Base-by-base conservation (phyloP, 1,284 basidiomycete genomes). In the Lignosus rhinocerotis region DNA sequence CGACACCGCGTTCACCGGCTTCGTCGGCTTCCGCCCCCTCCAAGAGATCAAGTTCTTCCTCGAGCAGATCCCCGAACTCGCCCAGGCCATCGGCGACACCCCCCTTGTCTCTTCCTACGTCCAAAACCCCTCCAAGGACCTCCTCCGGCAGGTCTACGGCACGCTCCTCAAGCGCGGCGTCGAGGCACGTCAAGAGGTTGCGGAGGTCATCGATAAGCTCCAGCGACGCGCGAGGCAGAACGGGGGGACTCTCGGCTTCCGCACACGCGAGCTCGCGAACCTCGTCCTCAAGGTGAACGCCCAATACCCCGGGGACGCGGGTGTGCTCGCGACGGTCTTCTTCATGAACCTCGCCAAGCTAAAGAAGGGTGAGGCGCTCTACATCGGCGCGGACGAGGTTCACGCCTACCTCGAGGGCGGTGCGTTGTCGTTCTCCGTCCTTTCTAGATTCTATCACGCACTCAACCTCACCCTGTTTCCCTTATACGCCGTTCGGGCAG, bases 371-470 rank as follows among this genome's bases (percentile, higher is more conserved):
- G 85, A 98, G 70, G 93, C 94, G 0, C 90, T 96, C 51, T 99
- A 96, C 76, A 82, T 99, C 14, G 90, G 92, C 50, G 96, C 96
- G 1, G 92, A 96, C 67, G 93, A 98, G 74, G 95, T 96, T 1
- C 96, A 99, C 67, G 96, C 96, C 0, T 98, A 99, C 72, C 82
- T 99, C 50, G 87, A 85, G 49, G 95, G 95, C 71, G 93, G 94
- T 93, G 61, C 46, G 78, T 66, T 25, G 6, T 2, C 6, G 32
- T 12, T n/a, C 10, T 31, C 11, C n/a, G 14, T 17, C 46, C 10
- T 32, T 32, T 14, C 25, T 25, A 25, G 16, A 39, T 39, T 5
- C 36, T 6, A 1, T 1, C 11, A 16, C 32, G 19, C 25, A 2
- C 36, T 47, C n/a, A n/a, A n/a, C n/a, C n/a, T n/a, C n/a, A n/a